Evolutionary conservation across 2,329 filamentous ascomycete genomes (phyloP).

Genomic region (Alternaria novae-zelandiae): DNA sequence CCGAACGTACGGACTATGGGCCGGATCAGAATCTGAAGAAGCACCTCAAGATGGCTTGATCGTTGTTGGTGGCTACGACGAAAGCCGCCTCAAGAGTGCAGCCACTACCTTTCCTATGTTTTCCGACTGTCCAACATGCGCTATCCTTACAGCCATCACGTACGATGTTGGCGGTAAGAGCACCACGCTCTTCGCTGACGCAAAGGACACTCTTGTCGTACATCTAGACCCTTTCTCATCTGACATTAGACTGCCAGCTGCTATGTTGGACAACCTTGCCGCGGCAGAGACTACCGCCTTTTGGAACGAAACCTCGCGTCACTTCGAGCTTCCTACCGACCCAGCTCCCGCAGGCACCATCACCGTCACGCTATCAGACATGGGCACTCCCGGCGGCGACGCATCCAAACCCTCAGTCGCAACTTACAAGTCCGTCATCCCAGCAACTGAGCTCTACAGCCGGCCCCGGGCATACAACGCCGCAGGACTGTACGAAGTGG

Average conservation of each 20-base stretch:
- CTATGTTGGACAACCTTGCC: slow-evolving; percentile 20
- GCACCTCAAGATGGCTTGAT: slow-evolving; percentile 24
- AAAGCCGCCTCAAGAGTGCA: slow-evolving; percentile 18
- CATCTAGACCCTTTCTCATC: slow-evolving; percentile 23
- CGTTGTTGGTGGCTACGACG: slow-evolving; percentile 21
- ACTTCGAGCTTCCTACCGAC: slow-evolving; percentile 20
- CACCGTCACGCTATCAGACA: slow-evolving; percentile 23
- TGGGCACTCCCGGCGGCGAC: slow-evolving; percentile 14
- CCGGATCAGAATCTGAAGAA: slow-evolving; percentile 22
- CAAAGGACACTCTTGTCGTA: slow-evolving; percentile 18
- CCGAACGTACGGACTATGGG: slow-evolving; percentile 23
- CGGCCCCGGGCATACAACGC: slow-evolving; percentile 22
- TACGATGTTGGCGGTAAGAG: slow-evolving; percentile 21
- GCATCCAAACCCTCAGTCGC: slow-evolving; percentile 23
- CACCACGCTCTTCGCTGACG: slow-evolving; percentile 16
- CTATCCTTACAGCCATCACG: slow-evolving; percentile 24
- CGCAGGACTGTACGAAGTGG: slow-evolving; percentile 18
- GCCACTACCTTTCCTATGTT: slow-evolving; percentile 26
- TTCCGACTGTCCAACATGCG: slow-evolving; percentile 26
- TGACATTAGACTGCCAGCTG: slow-evolving; percentile 13
- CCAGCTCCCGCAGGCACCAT: slow-evolving; percentile 21
- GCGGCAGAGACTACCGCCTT: slow-evolving; percentile 20
- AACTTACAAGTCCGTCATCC: slow-evolving; percentile 24
- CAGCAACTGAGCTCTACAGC: slow-evolving; percentile 19
- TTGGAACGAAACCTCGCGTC: slow-evolving; percentile 22